Conservation (phyloP, 345 rosid species). For the Arabidopsis thaliana region DNA sequence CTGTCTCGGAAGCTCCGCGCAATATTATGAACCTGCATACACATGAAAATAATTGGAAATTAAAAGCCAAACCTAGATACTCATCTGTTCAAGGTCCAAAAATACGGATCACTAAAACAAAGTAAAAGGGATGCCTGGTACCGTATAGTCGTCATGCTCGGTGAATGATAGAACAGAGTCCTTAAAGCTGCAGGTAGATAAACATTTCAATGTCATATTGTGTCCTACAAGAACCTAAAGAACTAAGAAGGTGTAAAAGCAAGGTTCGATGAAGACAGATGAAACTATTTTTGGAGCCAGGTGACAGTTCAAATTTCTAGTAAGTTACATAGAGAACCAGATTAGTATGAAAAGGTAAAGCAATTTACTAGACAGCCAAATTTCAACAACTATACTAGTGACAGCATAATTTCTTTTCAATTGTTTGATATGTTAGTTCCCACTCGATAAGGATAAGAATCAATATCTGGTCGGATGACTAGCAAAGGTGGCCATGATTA, state of each 20-base stretch:
- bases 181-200: conserved; percentile 69
- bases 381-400: neutral
- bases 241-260: conserved; percentile 7
- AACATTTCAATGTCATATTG: conserved; percentile 33
- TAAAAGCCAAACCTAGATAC: conserved; percentile 10
- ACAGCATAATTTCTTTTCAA: neutral
- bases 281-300: conserved; percentile 11
- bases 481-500: conserved; percentile 16
- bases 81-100: conserved; percentile 11
- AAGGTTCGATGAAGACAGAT: conserved; percentile 33
- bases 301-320: conserved; percentile 1
- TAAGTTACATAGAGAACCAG: neutral
- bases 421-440: neutral
- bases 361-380: conserved; percentile 11
- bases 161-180: conserved; percentile 89
- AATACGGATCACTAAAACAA: conserved; percentile 7
- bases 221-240: neutral
- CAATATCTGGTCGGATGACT: conserved; percentile 26
- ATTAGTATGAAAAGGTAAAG: neutral
- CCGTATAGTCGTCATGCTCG: conserved; percentile 95
- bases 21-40: conserved; percentile 87
- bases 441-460: conserved; percentile 20
- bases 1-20: conserved; percentile 88
- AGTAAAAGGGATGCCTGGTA: conserved; percentile 34
- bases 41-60: conserved; percentile 19